Evolutionary conservation across 768 basidiomycete species (phyloP).

Genomic region (Pseudohyphozyma bogoriensis): DNA sequence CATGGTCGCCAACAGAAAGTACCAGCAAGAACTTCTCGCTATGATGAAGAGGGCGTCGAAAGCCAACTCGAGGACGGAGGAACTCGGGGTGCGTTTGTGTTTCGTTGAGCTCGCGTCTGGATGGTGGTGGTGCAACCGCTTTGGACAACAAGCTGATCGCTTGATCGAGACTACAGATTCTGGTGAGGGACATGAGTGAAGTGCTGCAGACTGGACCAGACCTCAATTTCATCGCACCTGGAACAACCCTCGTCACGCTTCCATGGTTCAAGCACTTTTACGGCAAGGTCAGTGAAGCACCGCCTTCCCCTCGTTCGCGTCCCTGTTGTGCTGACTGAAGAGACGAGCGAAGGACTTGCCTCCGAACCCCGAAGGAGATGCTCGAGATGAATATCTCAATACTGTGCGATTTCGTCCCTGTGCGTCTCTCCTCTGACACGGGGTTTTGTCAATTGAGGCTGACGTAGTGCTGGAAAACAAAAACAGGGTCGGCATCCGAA

Average conservation of each 20-base stretch:
- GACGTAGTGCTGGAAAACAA: neutral
- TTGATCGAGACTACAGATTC: neutral
- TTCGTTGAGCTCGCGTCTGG: too few species aligned
- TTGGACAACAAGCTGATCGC: too few species aligned
- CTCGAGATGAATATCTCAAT: conserved; percentile 10
- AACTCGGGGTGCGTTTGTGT: conserved; percentile 1
- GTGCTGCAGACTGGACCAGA: neutral
- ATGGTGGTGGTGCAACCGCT: too few species aligned
- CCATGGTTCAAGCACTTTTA: conserved; percentile 25
- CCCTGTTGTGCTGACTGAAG: neutral
- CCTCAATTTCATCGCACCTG: neutral
- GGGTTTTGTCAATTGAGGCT: too few species aligned
- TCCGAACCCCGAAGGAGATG: conserved; percentile 10
- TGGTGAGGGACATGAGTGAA: conserved; percentile 1
- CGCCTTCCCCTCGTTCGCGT: too few species aligned
- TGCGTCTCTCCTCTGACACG: neutral
- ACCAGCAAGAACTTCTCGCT: conserved; percentile 1
- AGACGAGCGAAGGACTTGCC: conserved; percentile 14
- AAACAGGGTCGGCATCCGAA: conserved; percentile 12
- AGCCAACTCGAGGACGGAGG: conserved; percentile 1
- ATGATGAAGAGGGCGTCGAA: conserved; percentile 6
- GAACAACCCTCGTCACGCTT: neutral
- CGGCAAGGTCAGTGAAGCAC: conserved; percentile 19
- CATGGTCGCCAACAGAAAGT: conserved; percentile 7
- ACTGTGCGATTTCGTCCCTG: conserved; percentile 13